A percentile compares a stretch with the other conserved stretches of the same genome.
phyloP scores from a whole-genome alignment of 148 eudicot species.

The Drosera capensis region DNA sequence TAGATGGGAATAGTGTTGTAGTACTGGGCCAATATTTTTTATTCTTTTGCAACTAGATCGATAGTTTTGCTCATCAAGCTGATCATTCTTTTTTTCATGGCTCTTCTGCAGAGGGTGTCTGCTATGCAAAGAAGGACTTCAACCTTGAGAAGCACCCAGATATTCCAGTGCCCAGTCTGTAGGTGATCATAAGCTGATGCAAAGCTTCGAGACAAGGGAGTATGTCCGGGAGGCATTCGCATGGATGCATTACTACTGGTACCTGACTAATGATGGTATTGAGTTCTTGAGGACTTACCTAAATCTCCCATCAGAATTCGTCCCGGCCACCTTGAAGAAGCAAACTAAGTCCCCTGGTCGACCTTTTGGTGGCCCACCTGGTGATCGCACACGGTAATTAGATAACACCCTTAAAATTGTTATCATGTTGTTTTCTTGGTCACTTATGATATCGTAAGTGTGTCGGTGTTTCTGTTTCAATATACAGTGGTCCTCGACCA shows the following conservation, averaged over 20 bases:
- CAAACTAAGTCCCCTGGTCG: conserved; percentile 48
- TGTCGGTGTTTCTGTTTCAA: neutral
- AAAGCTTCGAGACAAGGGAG: conserved; percentile 73
- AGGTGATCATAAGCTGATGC: conserved; percentile 84
- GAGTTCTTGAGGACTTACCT: conserved; percentile 91
- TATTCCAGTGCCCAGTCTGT: conserved; percentile 62
- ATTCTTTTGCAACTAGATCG: too few species aligned
- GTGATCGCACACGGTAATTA: conserved; percentile 88
- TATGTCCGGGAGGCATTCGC: conserved; percentile 91
- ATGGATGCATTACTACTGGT: conserved; percentile 99
- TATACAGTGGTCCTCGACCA: conserved; percentile 64
- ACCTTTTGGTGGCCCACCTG: conserved; percentile 65
- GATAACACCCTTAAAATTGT: neutral
- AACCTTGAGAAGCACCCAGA: conserved; percentile 77
- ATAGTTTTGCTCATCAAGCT: too few species aligned
- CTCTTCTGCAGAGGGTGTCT: conserved; percentile 52
- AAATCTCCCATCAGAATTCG: conserved; percentile 90
- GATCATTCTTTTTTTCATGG: neutral
- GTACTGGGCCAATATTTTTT: too few species aligned
- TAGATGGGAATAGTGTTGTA: too few species aligned
- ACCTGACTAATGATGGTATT: conserved; percentile 79
- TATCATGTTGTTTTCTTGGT: too few species aligned
- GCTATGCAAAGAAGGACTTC: conserved; percentile 73
- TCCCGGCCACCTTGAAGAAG: conserved; percentile 83
- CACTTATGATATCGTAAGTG: neutral